phyloP scores from a whole-genome alignment of 768 basidiomycete genomes.

The Termitomyces sp. region DNA sequence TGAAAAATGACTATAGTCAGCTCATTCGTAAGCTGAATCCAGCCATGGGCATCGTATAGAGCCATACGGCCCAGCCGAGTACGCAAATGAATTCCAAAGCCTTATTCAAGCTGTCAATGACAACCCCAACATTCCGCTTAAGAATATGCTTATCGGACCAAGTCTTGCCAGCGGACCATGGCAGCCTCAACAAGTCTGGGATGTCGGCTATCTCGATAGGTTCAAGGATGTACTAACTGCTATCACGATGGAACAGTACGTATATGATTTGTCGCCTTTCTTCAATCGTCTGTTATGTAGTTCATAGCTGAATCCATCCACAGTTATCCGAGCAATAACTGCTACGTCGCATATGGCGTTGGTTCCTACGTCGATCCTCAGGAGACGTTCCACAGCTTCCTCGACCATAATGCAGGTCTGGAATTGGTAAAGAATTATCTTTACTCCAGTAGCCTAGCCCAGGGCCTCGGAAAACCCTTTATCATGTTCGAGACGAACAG shows the following conservation, averaged over 20 bases:
- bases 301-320: not conserved
- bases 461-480: conserved; percentile 43
- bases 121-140: conserved; percentile 33
- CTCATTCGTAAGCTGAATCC: not conserved
- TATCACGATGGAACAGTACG: conserved; percentile 58
- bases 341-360: conserved; percentile 46
- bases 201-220: conserved; percentile 47
- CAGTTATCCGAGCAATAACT: conserved; percentile 62
- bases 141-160: conserved; percentile 57
- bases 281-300: not conserved
- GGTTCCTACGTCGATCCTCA: conserved; percentile 43
- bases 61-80: conserved; percentile 37
- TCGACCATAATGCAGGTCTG: conserved; percentile 56
- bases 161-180: conserved; percentile 57
- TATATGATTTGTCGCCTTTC: not conserved
- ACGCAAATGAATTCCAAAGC: conserved; percentile 46
- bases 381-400: conserved; percentile 48
- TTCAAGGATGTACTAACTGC: conserved; percentile 42
- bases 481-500: conserved; percentile 75
- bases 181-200: conserved; percentile 46
- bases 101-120: conserved; percentile 38
- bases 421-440: conserved; percentile 53
- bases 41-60: conserved; percentile 23
- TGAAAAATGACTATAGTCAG: not conserved
- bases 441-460: conserved; percentile 44